Evolutionary conservation across 2,329 filamentous ascomycete genomes (phyloP).

Genomic region (Juglanconis sp.): DNA sequence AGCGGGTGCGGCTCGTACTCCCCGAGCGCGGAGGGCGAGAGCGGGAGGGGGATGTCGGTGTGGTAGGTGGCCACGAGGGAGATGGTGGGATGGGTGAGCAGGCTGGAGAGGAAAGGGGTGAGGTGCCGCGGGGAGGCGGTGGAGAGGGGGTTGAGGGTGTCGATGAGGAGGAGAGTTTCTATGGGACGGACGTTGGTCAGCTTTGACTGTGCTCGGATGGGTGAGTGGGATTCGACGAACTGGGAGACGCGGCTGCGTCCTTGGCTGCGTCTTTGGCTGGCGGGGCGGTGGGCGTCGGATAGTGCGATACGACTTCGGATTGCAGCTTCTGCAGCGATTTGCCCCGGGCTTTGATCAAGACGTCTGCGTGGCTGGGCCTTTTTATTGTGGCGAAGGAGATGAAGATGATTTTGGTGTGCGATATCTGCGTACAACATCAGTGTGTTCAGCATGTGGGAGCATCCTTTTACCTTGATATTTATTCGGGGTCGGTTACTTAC

Average conservation of each 20-base stretch:
- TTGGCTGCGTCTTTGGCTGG: constrained; percentile 33
- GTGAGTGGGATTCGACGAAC: constrained; percentile 32
- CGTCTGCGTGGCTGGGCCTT: constrained; percentile 61
- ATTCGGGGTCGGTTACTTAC: constrained; percentile 37
- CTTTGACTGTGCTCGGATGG: constrained; percentile 6
- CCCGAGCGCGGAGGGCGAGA: constrained; percentile 36
- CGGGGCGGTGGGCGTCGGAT: constrained; percentile 36
- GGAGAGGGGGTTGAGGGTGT: constrained; percentile 70
- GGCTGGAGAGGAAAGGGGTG: constrained; percentile 65
- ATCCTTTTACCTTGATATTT: neutral
- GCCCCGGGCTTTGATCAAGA: constrained; percentile 63
- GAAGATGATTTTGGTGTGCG: constrained; percentile 69
- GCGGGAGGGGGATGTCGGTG: constrained; percentile 65
- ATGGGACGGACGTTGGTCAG: constrained; percentile 15
- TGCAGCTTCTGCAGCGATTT: constrained; percentile 55
- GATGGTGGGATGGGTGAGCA: constrained; percentile 58
- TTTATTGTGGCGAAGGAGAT: constrained; percentile 74
- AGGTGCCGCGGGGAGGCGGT: constrained; percentile 53
- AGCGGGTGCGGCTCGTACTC: constrained; percentile 68
- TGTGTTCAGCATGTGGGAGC: neutral
- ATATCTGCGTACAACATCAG: constrained; percentile 38
- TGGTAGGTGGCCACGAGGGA: constrained; percentile 82
- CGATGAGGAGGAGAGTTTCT: constrained; percentile 76
- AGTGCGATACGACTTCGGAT: constrained; percentile 57
- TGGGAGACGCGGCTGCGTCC: constrained; percentile 36